Evolutionary conservation across 2,329 filamentous ascomycete species (phyloP), one percentile per base, ranked within the genome.

Genomic region (Fonsecaea pedrosoi): DNA sequence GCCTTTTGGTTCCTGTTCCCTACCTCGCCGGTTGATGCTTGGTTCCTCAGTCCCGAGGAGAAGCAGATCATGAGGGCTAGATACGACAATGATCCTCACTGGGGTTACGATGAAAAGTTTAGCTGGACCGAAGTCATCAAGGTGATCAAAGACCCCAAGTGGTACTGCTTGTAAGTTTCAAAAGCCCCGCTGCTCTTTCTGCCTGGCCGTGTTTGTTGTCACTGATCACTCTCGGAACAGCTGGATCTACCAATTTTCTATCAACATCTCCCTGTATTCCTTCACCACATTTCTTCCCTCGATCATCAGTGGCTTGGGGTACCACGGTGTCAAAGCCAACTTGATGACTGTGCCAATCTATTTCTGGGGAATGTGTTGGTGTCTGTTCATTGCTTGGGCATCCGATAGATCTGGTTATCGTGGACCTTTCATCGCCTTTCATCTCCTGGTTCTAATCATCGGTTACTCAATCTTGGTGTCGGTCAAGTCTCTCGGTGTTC

Each of bases 381-480:
- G 77, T 3, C 73, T 81, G 6, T 53, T 66, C 10, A 79, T 82
- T 0, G 87, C 86, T 0, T 87, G 82, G 69, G 71, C 87, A 80
- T 87, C 87, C 0, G 87, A 89, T 70, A 78, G 80, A 5, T 76
- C 81, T 0, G 83, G 84, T 25, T 18, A 54, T 4, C 42, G 59
- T 10, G 15, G 42, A 30, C 59, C 59, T 1, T 45, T 61, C 84
- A 84, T 72, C 60, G 70, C 10, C 60, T 50, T 2, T 58, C 66
- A 8, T 54, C 48, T 54, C 18, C 50, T 32, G 32, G 50, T 30
- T 13, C 10, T 54, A 8, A 32, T 54, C 50, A 18, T 54, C 25
- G 32, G 50, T 1, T 30, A 30, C 32, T 35, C 25, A 2, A 32
- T 54, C 50, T 12, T 54, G 25, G 25, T 54, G 50, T 30, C 32